These are phyloP conservation scores for Asparagopsis taxiformis DNA, from an alignment of 31 red algal species.

Conservation along the genomic window DNA sequence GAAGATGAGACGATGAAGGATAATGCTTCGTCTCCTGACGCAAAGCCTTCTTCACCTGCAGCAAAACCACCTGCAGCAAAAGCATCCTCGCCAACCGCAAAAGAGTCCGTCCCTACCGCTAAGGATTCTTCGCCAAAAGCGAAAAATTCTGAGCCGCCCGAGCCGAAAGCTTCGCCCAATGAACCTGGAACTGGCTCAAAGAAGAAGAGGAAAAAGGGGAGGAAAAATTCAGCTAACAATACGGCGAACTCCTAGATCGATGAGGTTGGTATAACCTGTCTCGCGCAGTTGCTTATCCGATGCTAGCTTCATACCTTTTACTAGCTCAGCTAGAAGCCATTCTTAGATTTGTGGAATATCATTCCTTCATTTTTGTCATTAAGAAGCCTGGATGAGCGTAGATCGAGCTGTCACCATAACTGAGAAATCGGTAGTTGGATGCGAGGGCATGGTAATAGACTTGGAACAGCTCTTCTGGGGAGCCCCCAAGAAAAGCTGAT, in stretches of 20 bases:
- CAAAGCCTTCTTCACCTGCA: too few relatives aligned
- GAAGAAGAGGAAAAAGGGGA: constrained; percentile 17
- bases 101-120: too few relatives aligned
- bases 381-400: constrained; percentile 51
- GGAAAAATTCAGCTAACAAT: background rate
- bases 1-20: background rate
- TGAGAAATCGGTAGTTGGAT: constrained; percentile 85
- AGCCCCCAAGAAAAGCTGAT: constrained; percentile 84
- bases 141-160: background rate
- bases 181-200: background rate
- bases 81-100: too few relatives aligned
- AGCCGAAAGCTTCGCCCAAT: background rate
- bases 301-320: too few relatives aligned
- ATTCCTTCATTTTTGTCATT: too few relatives aligned
- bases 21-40: background rate
- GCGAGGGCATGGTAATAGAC: constrained; percentile 80
- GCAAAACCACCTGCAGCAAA: too few relatives aligned
- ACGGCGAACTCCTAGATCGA: too few relatives aligned
- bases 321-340: too few relatives aligned
- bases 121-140: too few relatives aligned
- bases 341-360: too few relatives aligned
- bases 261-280: too few relatives aligned
- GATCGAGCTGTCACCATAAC: constrained; percentile 95
- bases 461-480: constrained; percentile 37
- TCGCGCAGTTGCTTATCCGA: too few relatives aligned